phyloP scores from a whole-genome alignment of 345 rosid species.

The Populus pruinosa region DNA sequence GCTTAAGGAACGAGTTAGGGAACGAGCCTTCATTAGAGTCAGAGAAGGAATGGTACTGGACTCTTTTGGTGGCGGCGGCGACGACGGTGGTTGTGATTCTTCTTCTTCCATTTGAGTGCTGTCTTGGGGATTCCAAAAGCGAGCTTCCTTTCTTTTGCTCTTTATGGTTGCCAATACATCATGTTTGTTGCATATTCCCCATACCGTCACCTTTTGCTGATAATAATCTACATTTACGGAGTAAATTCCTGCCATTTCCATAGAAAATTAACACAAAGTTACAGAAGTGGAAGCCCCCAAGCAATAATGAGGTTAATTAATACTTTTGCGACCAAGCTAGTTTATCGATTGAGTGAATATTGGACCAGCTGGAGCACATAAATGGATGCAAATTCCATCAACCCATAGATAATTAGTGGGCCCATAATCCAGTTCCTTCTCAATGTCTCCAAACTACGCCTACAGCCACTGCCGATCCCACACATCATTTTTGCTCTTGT shows the following conservation, averaged over 20 bases:
- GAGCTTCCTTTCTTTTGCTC: constrained; percentile 73
- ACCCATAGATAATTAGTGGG: neutral
- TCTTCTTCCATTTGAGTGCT: constrained; percentile 6
- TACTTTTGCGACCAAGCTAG: neutral
- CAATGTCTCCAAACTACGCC: neutral
- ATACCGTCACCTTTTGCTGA: constrained; percentile 77
- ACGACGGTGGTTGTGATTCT: constrained; percentile 8
- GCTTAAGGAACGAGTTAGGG: constrained; percentile 57
- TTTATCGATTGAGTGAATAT: neutral
- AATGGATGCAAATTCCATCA: neutral
- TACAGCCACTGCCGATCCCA: neutral
- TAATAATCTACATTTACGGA: constrained; percentile 63
- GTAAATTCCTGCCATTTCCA: constrained; percentile 55
- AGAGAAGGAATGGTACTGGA: constrained; percentile 24
- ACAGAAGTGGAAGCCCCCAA: neutral
- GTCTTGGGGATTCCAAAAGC: constrained; percentile 69
- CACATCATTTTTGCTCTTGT: neutral
- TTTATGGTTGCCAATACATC: constrained; percentile 54
- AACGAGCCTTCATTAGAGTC: constrained; percentile 42
- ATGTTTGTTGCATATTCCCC: constrained; percentile 89
- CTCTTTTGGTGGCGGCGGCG: constrained; percentile 14
- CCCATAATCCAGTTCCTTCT: neutral
- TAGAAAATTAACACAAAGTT: neutral
- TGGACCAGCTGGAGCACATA: neutral
- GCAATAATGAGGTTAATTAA: neutral